Conservation (phyloP, 768 basidiomycete genomes). For the Mycena vitilis region DNA sequence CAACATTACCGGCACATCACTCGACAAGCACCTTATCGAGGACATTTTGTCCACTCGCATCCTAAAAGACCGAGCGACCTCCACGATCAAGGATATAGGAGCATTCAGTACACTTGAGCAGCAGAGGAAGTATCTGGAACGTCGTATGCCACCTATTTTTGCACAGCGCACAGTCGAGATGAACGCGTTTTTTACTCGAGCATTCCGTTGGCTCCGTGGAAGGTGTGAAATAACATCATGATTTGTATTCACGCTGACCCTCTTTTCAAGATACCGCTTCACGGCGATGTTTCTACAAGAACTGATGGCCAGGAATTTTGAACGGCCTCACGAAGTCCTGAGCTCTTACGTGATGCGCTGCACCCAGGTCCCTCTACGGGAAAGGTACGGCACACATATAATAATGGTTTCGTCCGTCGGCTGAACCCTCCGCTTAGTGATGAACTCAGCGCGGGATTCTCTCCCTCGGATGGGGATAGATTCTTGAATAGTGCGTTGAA, state of each 20-base stretch:
- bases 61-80: not conserved
- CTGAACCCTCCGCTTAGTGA: too few species aligned
- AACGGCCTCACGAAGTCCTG: conserved; percentile 52
- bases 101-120: conserved; percentile 24
- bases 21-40: conserved; percentile 58
- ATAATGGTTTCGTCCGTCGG: too few species aligned
- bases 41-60: conserved; percentile 46
- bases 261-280: conserved; percentile 53
- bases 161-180: conserved; percentile 14
- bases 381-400: too few species aligned
- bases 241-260: not conserved
- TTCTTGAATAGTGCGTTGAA: too few species aligned
- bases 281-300: conserved; percentile 58
- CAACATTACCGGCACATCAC: conserved; percentile 58
- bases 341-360: conserved; percentile 54
- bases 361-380: conserved; percentile 37
- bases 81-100: conserved; percentile 6
- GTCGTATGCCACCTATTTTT: conserved; percentile 50
- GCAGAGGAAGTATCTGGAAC: conserved; percentile 51
- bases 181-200: conserved; percentile 46
- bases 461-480: too few species aligned
- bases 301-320: conserved; percentile 52
- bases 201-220: conserved; percentile 60
- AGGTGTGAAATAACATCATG: conserved; percentile 43
- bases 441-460: too few species aligned